Evolutionary conservation across 257 asterid species (phyloP).

Genomic region (Ilex asprella): DNA sequence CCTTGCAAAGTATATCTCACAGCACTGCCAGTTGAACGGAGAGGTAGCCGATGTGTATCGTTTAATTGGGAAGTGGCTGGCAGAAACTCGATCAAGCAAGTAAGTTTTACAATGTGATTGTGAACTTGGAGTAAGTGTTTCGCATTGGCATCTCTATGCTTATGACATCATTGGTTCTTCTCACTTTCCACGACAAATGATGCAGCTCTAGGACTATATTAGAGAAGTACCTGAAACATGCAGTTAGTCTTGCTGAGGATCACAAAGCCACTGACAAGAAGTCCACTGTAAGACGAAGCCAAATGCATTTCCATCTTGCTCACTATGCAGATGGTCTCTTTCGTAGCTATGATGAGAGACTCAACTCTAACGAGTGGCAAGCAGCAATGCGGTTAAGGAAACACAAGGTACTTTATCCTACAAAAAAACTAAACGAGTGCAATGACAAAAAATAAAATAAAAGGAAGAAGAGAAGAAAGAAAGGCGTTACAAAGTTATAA

Average conservation of each 20-base stretch:
- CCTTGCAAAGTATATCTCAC: slow-evolving; percentile 82
- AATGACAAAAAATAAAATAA: slow-evolving; percentile 7
- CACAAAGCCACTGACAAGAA: slow-evolving; percentile 42
- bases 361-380: slow-evolving; percentile 91
- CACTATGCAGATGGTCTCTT: slow-evolving; percentile 96
- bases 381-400: slow-evolving; percentile 78
- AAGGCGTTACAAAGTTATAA: slow-evolving; percentile 7
- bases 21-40: slow-evolving; percentile 44
- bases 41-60: slow-evolving; percentile 82
- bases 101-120: slow-evolving; percentile 32
- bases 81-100: slow-evolving; percentile 97
- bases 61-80: slow-evolving; percentile 94
- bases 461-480: slow-evolving; percentile 14
- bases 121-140: neutral
- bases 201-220: slow-evolving; percentile 89
- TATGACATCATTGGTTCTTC: slow-evolving; percentile 5
- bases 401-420: slow-evolving; percentile 54
- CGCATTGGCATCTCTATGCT: neutral
- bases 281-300: slow-evolving; percentile 63
- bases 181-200: slow-evolving; percentile 17
- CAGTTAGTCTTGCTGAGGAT: slow-evolving; percentile 76
- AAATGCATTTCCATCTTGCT: slow-evolving; percentile 97
- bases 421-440: slow-evolving; percentile 4
- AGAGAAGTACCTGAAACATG: slow-evolving; percentile 91
- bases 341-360: slow-evolving; percentile 91